Evolutionary conservation across 345 rosid genomes (phyloP), one percentile per base, ranked within the genome.

Genomic region (Salix suchowensis): DNA sequence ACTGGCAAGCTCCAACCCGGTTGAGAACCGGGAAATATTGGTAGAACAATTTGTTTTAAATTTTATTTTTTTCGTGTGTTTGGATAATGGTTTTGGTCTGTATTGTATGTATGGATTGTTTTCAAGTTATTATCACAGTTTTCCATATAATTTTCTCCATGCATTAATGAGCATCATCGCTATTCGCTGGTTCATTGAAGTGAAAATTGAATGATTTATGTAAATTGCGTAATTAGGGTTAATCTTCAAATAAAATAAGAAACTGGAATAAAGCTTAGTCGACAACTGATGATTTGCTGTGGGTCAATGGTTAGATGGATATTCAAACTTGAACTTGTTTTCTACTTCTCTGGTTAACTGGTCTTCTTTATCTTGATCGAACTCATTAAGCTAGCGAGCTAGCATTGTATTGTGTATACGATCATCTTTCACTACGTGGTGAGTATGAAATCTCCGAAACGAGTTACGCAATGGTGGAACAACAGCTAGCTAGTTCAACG

Each of bases 81-180:
- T 68, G 34, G 26, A 48, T 74, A 28, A 44, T 54, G 70, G 30
- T 40, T 69, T 48, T 54, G 65, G 36, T 68, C 34, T 78, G 73
- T 66, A 44, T 54, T 28, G 28, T 67, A 30, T 70, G 80, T 73
- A 30, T 70, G 80, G 83, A 52, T 81, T 85, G 82, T 78, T 79
- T 72, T 54, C 30, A 70, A 42, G 44, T 24, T 55, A 58, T 58
- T 58, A 58, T 58, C 24, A 23, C 64, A 58, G 4, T 10, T 58
- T 58, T 58, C 28, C 28, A n/a, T 23, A 9, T n/a, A 58, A 23
- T n/a, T 26, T 58, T 58, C 64, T 58, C 23, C 64, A 23, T 58
- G 28, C 64, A 58, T 23, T n/a, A 19, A n/a, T 55, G 10, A 58
- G 15, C 64, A 58, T n/a, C 28, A n/a, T 58, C 28, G 4, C 50